Evolutionary conservation across 768 basidiomycete genomes (phyloP), one percentile per base, ranked within the genome.

Genomic region (Suillus spraguei): DNA sequence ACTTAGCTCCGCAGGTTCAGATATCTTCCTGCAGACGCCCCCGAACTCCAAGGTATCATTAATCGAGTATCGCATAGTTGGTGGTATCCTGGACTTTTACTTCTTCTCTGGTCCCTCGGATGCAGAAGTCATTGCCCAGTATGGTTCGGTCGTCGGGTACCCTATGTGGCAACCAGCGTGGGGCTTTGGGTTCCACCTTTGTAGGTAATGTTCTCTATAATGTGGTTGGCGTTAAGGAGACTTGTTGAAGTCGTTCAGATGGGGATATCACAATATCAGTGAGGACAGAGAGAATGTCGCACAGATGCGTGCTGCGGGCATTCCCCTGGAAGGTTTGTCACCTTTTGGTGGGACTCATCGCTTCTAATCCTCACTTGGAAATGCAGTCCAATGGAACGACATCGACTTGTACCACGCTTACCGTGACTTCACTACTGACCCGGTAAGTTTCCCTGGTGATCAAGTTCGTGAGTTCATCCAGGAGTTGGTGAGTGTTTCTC

Each of bases 11-110:
- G 82, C 87, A 38, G 91, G 89, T 4, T 83, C 87, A 28, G 91
- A 93, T 69, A 85, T 90, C 64, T 74, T 92, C 44, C 81, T 93
- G 58, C 77, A 83, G 64, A 89, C 84, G 5, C 91, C 86, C 36
- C 80, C 80, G 7, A 73, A 67, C 32, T 83, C 86, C 1, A 75
- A 77, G 20, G 78, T 79, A 16, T 90, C 88, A 1, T 76, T 90
- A 5, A 80, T 94, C 32, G 81, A 94, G 68, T 94, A 93, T 69
- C 80, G 91, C 54, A 78, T 87, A 71, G 76, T 94, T 58, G 91
- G 92, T 8, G 91, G 92, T n/a, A 87, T 86, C 0, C 77, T 93
- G 32, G 89, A 92, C 74, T 86, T 93, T 67, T 92, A 92, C 78
- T 92, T 90, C 76, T 82, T 92, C 71, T 83, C 85, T 20, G 88